A percentile compares a stretch with the other conserved stretches of the same genome.
Evolutionary conservation across 306 rosid genomes (phyloP).

Genomic region (Malus sieversii): DNA sequence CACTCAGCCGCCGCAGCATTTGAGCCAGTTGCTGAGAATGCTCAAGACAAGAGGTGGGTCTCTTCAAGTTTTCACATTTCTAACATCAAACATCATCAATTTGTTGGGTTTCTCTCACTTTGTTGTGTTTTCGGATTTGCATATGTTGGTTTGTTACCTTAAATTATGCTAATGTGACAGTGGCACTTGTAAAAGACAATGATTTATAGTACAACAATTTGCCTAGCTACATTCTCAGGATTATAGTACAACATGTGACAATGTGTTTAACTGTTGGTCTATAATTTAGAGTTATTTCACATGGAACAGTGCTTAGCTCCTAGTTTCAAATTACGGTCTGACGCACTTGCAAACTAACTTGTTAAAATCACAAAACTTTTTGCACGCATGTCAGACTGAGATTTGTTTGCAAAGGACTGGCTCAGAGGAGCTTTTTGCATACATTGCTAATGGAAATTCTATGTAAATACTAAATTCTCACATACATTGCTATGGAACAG

Average conservation of each 20-base stretch:
- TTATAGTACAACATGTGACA: not conserved
- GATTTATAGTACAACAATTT: not conserved
- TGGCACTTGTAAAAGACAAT: not conserved
- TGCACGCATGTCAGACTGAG: too few relatives aligned
- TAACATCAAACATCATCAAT: not conserved
- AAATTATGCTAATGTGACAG: not conserved
- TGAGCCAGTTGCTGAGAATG: slow-evolving; percentile 50
- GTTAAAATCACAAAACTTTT: too few relatives aligned
- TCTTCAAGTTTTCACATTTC: not conserved
- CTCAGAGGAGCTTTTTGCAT: too few relatives aligned
- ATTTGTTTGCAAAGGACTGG: too few relatives aligned
- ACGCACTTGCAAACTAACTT: too few relatives aligned
- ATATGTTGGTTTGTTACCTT: not conserved
- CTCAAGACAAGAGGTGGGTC: slow-evolving; percentile 68
- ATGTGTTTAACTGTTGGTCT: not conserved
- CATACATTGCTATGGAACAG: slow-evolving; percentile 34
- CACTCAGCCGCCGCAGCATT: slow-evolving; percentile 70
- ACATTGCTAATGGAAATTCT: too few relatives aligned
- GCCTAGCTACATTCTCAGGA: not conserved
- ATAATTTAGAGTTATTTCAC: too few relatives aligned
- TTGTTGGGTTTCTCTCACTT: not conserved
- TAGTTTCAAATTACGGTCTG: too few relatives aligned
- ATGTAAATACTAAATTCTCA: not conserved
- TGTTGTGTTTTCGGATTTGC: not conserved
- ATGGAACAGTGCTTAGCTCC: too few relatives aligned